These are phyloP conservation scores for Hippophae gyantsensis DNA, from an alignment of 306 rosid genomes.

Conservation along the genomic window DNA sequence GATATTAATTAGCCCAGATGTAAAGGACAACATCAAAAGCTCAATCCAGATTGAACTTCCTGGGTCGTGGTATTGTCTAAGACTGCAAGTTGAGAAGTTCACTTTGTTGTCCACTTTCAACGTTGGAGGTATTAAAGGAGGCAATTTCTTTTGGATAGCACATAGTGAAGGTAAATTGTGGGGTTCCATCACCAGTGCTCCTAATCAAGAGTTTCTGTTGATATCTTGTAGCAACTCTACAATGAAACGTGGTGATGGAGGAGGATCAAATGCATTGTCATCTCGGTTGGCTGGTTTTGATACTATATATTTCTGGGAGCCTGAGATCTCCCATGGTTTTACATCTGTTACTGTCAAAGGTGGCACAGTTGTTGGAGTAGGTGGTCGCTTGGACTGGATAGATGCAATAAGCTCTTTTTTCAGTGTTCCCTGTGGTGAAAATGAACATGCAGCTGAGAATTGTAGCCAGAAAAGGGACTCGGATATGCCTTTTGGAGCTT, in stretches of 20 bases:
- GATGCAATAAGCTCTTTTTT: conserved; percentile 58
- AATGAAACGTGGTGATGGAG: conserved; percentile 88
- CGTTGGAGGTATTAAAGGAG: conserved; percentile 61
- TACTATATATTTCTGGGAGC: conserved; percentile 65
- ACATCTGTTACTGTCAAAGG: conserved; percentile 72
- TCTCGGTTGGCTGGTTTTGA: conserved; percentile 76
- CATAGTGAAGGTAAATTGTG: conserved; percentile 83
- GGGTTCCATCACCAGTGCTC: conserved; percentile 53
- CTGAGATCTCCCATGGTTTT: conserved; percentile 37
- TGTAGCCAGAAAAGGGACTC: conserved; percentile 24
- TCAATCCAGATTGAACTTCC: conserved; percentile 85
- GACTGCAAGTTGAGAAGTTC: conserved; percentile 57
- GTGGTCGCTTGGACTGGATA: conserved; percentile 93
- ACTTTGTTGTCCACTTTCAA: conserved; percentile 59
- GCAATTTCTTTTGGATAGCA: conserved; percentile 67
- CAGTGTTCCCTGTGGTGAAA: conserved; percentile 33
- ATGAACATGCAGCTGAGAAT: conserved; percentile 32
- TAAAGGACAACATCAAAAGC: conserved; percentile 36
- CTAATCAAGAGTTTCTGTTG: conserved; percentile 70
- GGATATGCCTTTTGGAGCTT: conserved; percentile 30
- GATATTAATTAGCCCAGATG: conserved; percentile 45
- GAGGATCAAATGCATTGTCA: conserved; percentile 81
- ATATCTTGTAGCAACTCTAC: conserved; percentile 62
- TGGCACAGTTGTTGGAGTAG: conserved; percentile 66
- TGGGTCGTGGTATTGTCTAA: conserved; percentile 66